phyloP scores from a whole-genome alignment of 208 protist genomes.

The Phytomonas sp. region DNA sequence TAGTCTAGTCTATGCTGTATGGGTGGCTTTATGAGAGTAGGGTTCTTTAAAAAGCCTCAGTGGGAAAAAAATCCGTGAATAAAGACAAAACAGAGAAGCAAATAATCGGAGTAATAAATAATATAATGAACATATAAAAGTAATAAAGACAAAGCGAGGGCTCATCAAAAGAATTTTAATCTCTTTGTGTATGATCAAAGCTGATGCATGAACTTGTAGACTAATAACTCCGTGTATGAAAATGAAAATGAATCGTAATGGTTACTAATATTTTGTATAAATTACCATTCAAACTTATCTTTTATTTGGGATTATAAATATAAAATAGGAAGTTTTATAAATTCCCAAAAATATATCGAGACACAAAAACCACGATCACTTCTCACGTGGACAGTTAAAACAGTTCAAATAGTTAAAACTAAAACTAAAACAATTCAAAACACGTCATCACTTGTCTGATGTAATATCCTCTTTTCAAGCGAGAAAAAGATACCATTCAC shows the following conservation, averaged over 20 bases:
- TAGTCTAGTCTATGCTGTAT: neutral
- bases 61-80: neutral
- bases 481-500: neutral
- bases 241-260: neutral
- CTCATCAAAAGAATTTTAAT: neutral
- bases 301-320: neutral
- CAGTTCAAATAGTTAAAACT: neutral
- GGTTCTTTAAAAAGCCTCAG: neutral
- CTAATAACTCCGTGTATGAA: neutral
- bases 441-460: neutral
- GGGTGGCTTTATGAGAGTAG: neutral
- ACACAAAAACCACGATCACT: neutral
- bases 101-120: constrained; percentile 2
- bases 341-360: neutral
- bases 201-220: neutral
- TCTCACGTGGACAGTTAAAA: neutral
- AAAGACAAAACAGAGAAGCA: neutral
- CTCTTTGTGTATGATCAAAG: neutral
- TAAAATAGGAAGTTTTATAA: neutral
- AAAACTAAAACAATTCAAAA: neutral
- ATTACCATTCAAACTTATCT: neutral
- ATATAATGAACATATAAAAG: neutral
- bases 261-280: neutral
- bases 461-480: neutral
- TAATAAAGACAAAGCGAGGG: neutral